Base-by-base conservation (phyloP, 2,329 filamentous ascomycete genomes). In the Magnaporthiopsis rhizophila region DNA sequence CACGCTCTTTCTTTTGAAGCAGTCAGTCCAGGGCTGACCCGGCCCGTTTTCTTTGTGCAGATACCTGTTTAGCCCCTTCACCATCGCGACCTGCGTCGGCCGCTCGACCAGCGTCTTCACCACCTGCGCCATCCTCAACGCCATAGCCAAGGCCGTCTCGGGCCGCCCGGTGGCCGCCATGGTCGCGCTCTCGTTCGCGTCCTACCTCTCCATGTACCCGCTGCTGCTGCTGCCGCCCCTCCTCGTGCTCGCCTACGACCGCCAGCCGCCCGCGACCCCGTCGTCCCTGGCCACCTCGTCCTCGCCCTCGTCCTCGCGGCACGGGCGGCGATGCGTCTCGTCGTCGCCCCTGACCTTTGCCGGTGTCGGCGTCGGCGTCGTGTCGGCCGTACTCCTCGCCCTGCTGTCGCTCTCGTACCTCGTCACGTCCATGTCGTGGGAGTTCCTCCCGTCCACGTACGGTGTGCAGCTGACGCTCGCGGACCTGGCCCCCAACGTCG, bases 51-150 rank as follows among this genome's bases (percentile, higher is more conserved):
- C 13, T 36, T 5, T 30, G 28, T 5, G 28, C 64, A 95, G 91
- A 68, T 98, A 91, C 73, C 84, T 99, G 3, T 94, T 98, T 78
- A 98, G 96, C 74, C 95, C 95, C 0, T 96, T 97, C 73, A 96
- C 93, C 1, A 86, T 99, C 66, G 87, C 92, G 59, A 93, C 92
- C 24, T 98, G 94, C 74, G 83, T 99, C 65, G 94, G 90, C 32
- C 89, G 94, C 57, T 91, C 95, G 1, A 97, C 94, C 0, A 91
- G 87, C 67, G 87, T 94, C 65, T 94, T 99, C 74, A 93, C 92
- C 0, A 95, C 91, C 65, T 90, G 90, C 73, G 92, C 92, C 69
- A 90, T 97, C 69, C 85, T 98, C 36, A 86, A 91, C 68, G 90
- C 94, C 67, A 85, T 97, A 64, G 85, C 90, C 21, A 91, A 90